Evolutionary conservation across 1,139 yeast species (phyloP), one percentile per base, ranked within the genome.

Genomic region (Yamadazyma triangularis): DNA sequence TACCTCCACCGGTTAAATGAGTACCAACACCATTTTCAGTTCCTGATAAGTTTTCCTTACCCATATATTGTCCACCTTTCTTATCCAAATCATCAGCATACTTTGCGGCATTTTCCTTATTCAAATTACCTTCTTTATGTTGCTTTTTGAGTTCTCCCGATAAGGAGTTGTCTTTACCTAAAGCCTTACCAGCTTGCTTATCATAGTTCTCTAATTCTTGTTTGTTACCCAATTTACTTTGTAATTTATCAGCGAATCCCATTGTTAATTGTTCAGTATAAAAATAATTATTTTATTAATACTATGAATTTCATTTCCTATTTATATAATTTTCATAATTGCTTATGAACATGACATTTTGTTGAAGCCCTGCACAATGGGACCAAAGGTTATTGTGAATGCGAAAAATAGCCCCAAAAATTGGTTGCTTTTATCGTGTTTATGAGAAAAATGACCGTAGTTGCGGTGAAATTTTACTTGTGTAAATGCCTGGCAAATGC

Each of bases 181-280:
- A 58, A 30, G 57, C 48, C 39, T 59, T 58, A 29, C 53, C 48
- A 40, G 48, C 55, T 40, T 60, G 50, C 37, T 60, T 61, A 40
- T 61, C 65, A 13, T 55, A 44, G 31, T 58, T 49, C 27, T 64
- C 64, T 55, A 60, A 50, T 12, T 38, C 56, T n/a, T n/a, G n/a
- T 14, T 40, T 44, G 31, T 33, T 35, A 11, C 44, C 44, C 30
- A 61, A 48, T 35, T 58, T 61, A 29, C 48, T 41, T 41, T 47
- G 50, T 36, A 61, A 44, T 42, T 59, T 61, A 42, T 60, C 66
- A 23, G 62, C 45, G 28, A 61, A 51, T 34, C 68, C 67, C 68
- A 61, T 61, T n/a, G n/a, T n/a, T n/a, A n/a, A n/a, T n/a, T n/a
- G n/a, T n/a, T n/a, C n/a, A n/a, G n/a, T n/a, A n/a, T n/a, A 7